Evolutionary conservation across 2,329 filamentous ascomycete genomes (phyloP).

Genomic region (Alternaria panax): DNA sequence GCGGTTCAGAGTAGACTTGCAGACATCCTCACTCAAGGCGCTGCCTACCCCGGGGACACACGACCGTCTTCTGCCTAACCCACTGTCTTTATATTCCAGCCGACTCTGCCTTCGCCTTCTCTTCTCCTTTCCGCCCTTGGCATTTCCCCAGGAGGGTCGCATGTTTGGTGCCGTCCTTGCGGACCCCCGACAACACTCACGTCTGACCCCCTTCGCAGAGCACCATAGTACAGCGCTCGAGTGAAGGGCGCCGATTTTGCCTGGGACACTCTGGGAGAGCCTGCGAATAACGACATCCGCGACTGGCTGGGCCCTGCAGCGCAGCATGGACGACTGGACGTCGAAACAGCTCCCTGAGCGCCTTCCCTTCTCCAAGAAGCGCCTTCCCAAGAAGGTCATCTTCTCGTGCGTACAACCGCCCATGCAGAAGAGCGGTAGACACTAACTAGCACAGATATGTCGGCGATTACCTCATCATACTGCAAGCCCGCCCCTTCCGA

Average conservation of each 20-base stretch:
- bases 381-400: conserved; percentile 58
- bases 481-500: conserved; percentile 52
- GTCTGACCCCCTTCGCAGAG: neutral
- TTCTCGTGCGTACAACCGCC: conserved; percentile 56
- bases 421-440: neutral
- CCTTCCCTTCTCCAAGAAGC: conserved; percentile 63
- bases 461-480: conserved; percentile 65
- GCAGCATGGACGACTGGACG: conserved; percentile 46
- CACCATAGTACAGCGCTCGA: neutral
- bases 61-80: conserved; percentile 13
- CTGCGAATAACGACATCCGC: conserved; percentile 9
- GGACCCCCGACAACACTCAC: conserved; percentile 18
- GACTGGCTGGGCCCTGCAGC: conserved; percentile 28
- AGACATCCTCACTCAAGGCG: conserved; percentile 21
- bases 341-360: conserved; percentile 53
- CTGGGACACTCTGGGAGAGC: neutral
- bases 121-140: conserved; percentile 27
- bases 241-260: neutral
- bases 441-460: conserved; percentile 58
- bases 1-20: conserved; percentile 4
- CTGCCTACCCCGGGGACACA: conserved; percentile 16
- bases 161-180: conserved; percentile 31
- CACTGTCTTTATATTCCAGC: conserved; percentile 19
- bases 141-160: conserved; percentile 41
- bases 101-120: conserved; percentile 9